Percentiles rank a stretch among this genome's conserved stretches.
These are phyloP conservation scores for Hordeum pubiflorum DNA, from an alignment of 202 grass and related monocot genomes.

Conservation along the genomic window DNA sequence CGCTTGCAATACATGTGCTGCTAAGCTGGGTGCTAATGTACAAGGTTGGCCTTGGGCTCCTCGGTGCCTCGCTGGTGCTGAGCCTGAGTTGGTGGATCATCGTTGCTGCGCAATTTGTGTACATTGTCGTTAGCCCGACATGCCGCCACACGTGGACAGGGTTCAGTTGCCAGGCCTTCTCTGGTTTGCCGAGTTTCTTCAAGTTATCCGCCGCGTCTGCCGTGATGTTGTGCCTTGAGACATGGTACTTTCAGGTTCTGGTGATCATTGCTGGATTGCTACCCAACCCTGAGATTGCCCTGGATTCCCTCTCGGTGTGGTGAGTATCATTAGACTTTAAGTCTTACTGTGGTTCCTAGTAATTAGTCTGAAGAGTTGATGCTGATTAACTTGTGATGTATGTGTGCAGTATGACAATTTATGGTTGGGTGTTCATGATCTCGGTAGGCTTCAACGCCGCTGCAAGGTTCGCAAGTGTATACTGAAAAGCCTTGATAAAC, in stretches of 20 bases:
- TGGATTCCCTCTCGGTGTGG: conserved; percentile 44
- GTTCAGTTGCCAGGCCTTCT: conserved; percentile 47
- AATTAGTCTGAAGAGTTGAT: no score
- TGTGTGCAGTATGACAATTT: conserved; percentile 47
- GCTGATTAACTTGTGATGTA: neutral
- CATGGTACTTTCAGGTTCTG: conserved; percentile 71
- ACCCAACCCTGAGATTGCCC: conserved; percentile 40
- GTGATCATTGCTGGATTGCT: conserved; percentile 59
- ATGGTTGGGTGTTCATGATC: conserved; percentile 58
- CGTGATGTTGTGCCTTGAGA: conserved; percentile 60
- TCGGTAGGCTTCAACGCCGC: conserved; percentile 64
- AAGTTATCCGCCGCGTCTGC: conserved; percentile 48
- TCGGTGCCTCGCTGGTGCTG: conserved; percentile 57
- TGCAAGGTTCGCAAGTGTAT: conserved; percentile 14
- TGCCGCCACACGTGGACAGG: conserved; percentile 55
- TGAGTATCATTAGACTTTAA: neutral
- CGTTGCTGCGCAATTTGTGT: conserved; percentile 51
- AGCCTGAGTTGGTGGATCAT: conserved; percentile 62
- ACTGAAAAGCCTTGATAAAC: no score
- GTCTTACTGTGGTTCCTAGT: neutral
- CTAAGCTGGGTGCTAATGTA: conserved; percentile 47
- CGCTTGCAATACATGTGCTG: conserved; percentile 33
- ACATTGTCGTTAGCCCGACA: conserved; percentile 37
- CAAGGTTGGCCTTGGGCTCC: conserved; percentile 30
- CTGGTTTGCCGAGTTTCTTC: conserved; percentile 48